Evolutionary conservation across 2,329 filamentous ascomycete genomes (phyloP).

Genomic region (Claviceps purpurea): DNA sequence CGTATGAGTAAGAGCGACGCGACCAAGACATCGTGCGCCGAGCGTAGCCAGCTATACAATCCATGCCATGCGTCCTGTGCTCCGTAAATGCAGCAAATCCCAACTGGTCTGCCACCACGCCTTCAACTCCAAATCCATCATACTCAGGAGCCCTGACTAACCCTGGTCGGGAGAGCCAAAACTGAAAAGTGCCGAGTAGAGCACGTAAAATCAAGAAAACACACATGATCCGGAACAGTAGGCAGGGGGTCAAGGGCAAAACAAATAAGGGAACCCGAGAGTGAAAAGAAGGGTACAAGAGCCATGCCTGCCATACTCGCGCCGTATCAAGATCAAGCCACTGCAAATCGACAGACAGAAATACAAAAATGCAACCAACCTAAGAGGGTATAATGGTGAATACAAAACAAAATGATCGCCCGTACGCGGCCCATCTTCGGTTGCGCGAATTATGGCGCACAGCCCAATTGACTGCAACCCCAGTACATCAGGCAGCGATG

Average conservation of each 20-base stretch:
- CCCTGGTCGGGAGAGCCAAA: not conserved
- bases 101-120: conserved; percentile 2
- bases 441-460: too few relatives aligned
- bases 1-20: not conserved
- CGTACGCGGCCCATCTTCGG: too few relatives aligned
- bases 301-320: not conserved
- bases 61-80: conserved; percentile 5
- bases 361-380: not conserved
- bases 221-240: not conserved
- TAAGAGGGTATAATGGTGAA: not conserved
- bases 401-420: not conserved
- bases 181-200: not conserved
- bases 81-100: conserved; percentile 1
- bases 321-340: not conserved
- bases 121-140: conserved; percentile 3
- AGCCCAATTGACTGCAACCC: too few relatives aligned
- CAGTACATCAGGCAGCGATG: too few relatives aligned
- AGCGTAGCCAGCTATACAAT: conserved; percentile 2
- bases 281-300: not conserved
- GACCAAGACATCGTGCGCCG: conserved; percentile 4
- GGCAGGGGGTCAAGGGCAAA: too few relatives aligned
- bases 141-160: not conserved
- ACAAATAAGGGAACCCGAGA: too few relatives aligned
- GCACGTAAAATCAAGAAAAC: not conserved
- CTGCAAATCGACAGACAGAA: not conserved